Evolutionary conservation across 2,329 filamentous ascomycete species (phyloP), one percentile per base, ranked within the genome.

Genomic region (Ophiostoma tasmaniense): DNA sequence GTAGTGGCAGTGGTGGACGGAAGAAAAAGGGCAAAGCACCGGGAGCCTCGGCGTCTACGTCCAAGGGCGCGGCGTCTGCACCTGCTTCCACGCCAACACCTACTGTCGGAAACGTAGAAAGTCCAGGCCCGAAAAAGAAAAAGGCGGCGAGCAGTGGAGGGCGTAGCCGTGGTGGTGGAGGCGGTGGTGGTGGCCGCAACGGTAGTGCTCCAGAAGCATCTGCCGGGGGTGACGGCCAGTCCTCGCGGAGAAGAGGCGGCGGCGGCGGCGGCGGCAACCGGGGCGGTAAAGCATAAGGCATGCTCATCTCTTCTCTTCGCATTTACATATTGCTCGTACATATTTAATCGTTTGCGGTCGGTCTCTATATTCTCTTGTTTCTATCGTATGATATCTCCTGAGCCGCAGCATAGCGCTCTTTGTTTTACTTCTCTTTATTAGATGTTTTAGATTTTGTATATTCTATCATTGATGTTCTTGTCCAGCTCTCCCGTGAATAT

Each of bases 201-300:
- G 64, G 64, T 3, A 59, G 68, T 28, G 33, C 33, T 5, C 17
- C 33, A 45, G 65, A 64, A 64, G 39, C 28, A 3, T n/a, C 55
- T 39, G 68, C 35, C 10, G 66, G 61, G 20, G 66, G 66, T 20
- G 68, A 67, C 2, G 62, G 68, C 22, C 45, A 35, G 25, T 28
- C 61, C 10, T 66, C 62, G 7, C 35, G 39, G 25, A 52, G 52
- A 55, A 55, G 62, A 64, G 45, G 68, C 33, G 61, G 68, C 28
- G 66, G 66, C 28, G 66, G 61, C 11, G 67, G 67, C 20, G 61
- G 68, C 30, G 39, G 65, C 25, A 50, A 66, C 33, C 69, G 69
- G 42, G 62, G 62, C 20, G 64, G 69, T 42, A 68, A 33, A 59
- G 64, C 50, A 4, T 69, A 69, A 42, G 39, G n/a, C 20, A 20